These are phyloP conservation scores for Brettanomyces naardenensis DNA, from an alignment of 805 yeast species.

Conservation along the genomic window DNA sequence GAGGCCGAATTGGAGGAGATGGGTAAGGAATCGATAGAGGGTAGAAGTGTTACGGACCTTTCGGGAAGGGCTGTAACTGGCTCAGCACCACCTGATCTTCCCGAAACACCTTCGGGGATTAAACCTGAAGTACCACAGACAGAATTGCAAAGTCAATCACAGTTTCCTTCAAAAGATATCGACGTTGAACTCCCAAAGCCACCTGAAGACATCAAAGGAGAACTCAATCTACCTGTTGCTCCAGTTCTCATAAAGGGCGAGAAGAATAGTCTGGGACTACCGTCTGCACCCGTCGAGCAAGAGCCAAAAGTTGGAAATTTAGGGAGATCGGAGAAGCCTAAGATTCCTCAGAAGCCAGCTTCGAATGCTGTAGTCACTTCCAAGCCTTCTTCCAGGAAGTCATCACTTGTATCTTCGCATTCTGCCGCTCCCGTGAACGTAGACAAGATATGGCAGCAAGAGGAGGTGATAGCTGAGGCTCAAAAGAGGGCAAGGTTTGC, in stretches of 20 bases:
- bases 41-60: neutral
- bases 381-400: neutral
- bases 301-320: too few species aligned
- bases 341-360: neutral
- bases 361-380: too few species aligned
- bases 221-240: slow-evolving; percentile 19
- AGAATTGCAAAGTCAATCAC: slow-evolving; percentile 3
- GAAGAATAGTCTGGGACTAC: slow-evolving; percentile 22
- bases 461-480: slow-evolving; percentile 48
- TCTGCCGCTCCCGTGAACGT: slow-evolving; percentile 26
- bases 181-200: slow-evolving; percentile 10
- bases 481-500: slow-evolving; percentile 72
- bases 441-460: slow-evolving; percentile 40
- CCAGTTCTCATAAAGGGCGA: slow-evolving; percentile 26
- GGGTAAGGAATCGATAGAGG: slow-evolving; percentile 2
- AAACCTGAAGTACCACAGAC: neutral
- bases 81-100: neutral
- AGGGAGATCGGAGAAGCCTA: neutral
- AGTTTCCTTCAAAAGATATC: slow-evolving; percentile 9
- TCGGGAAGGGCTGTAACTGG: neutral
- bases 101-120: neutral
- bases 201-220: slow-evolving; percentile 17
- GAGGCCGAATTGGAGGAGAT: slow-evolving; percentile 15
- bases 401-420: slow-evolving; percentile 1
- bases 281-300: slow-evolving; percentile 15